Base-by-base conservation (phyloP, 495 filamentous ascomycete genomes). In the Hypoxylon subgilvum region DNA sequence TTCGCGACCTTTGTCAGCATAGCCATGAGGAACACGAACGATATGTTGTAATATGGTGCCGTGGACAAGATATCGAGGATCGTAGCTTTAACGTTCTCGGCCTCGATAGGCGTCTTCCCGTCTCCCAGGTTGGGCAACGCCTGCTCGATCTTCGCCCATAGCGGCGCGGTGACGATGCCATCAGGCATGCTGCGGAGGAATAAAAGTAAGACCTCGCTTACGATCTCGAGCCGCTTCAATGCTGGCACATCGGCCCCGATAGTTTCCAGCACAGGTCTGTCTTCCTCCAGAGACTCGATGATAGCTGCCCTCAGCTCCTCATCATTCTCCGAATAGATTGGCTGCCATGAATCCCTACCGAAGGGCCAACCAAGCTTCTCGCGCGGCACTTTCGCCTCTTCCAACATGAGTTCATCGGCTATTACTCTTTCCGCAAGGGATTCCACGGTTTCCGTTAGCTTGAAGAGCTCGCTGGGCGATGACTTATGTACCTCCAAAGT, bases 351-450 rank as follows among this genome's bases (percentile, higher is more conserved):
- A 6, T 44, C 63, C 13, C 73, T 57, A n/a, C 81, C 79, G 55
- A 96, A 96, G 6, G 92, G 92, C 92, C 92, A 96, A 5, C 79
- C 87, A 1, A 76, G 70, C 10, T 79, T 77, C 12, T 77, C 68
- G 18, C 75, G 76, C 7, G 86, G 82, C n/a, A 75, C 70, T 14
- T 73, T 67, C 81, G 84, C 88, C 0, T 82, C 77, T 48, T 84
- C 83, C 2, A 83, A 82, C 90, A 96, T 96, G 52, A 85, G 84
- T 78, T 87, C 88, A 62, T 96, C 93, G 4, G 92, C 93, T 19
- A 91, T 69, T 3, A 82, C 85, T 8, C 90, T 82, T 54, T 92
- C 88, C 2, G 80, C 80, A 35, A 96, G 75, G 39, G 80, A 79
- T 60, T 93, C 91, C 60, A 96, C 80, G 2, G 86, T 83, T 63